Conservation (phyloP, 139 green algal genomes). For the Mesotaenium endlicherianum region DNA sequence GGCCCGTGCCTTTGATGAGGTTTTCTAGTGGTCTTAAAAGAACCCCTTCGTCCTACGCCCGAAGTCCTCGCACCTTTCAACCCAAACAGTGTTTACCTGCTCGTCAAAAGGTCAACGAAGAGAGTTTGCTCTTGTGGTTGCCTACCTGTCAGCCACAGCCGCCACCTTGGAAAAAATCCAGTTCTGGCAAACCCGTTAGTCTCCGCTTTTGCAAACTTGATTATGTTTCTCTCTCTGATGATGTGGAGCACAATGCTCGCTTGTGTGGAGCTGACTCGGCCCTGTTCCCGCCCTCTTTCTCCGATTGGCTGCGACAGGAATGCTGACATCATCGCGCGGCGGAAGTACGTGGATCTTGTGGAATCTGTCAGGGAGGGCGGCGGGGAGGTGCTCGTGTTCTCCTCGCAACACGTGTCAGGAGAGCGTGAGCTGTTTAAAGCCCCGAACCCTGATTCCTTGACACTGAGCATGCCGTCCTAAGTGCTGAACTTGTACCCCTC, state of each 20-base stretch:
- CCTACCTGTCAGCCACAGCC: not conserved
- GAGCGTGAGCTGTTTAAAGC: conserved; percentile 32
- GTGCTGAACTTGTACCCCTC: too few species aligned
- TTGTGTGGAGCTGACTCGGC: not conserved
- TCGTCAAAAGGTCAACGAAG: not conserved
- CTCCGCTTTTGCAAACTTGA: not conserved
- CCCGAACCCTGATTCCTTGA: too few species aligned
- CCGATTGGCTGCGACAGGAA: not conserved
- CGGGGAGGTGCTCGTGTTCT: conserved; percentile 84
- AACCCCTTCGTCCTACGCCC: not conserved
- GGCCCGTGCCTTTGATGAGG: not conserved
- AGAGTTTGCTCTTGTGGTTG: not conserved
- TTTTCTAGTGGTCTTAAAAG: not conserved
- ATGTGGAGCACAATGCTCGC: not conserved
- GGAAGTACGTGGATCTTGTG: conserved; percentile 52
- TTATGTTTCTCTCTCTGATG: not conserved
- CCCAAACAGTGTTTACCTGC: not conserved
- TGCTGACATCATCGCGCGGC: conserved; percentile 44
- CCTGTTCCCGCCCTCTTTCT: not conserved
- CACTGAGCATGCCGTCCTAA: too few species aligned
- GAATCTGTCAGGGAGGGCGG: conserved; percentile 76
- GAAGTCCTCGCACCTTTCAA: not conserved
- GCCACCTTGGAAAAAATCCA: not conserved
- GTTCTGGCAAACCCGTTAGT: not conserved
- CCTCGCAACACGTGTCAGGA: conserved; percentile 35